Evolutionary conservation across 139 green algal species (phyloP).

Genomic region (Micractinium conductrix): DNA sequence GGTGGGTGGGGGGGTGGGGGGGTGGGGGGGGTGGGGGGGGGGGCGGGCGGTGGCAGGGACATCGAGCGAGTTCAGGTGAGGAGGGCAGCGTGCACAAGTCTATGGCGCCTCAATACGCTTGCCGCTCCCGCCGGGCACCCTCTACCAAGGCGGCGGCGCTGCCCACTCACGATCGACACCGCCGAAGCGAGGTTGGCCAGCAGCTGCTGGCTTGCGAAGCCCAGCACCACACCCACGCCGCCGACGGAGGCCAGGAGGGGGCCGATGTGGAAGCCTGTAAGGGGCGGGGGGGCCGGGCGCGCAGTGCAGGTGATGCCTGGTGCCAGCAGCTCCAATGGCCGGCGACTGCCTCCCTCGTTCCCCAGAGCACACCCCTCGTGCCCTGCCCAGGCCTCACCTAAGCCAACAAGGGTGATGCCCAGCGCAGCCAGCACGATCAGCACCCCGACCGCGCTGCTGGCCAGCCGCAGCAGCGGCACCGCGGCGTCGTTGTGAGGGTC

Average conservation of each 20-base stretch:
- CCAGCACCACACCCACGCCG: slow-evolving; percentile 34
- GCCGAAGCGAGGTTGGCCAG: slow-evolving; percentile 28
- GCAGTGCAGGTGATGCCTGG: no score
- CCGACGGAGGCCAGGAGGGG: slow-evolving; percentile 33
- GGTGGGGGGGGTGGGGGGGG: not conserved
- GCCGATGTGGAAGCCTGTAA: slow-evolving; percentile 33
- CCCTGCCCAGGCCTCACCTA: not conserved
- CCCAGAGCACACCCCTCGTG: not conserved
- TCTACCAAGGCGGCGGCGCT: no score
- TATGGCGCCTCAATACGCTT: no score
- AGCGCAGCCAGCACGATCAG: not conserved
- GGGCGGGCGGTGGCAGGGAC: no score
- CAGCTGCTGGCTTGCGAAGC: slow-evolving; percentile 31
- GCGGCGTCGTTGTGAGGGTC: slow-evolving; percentile 1
- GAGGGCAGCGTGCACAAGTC: no score
- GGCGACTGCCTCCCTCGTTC: not conserved
- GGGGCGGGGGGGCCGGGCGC: no score
- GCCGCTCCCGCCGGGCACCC: no score
- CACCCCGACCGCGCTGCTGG: not conserved
- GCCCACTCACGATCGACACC: slow-evolving; percentile 22
- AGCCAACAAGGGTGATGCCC: not conserved
- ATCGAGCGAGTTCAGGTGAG: no score
- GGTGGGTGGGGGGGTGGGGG: no score
- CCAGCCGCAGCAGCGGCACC: slow-evolving; percentile 21
- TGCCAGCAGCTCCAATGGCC: not conserved